Evolutionary conservation across 805 yeast genomes (phyloP).

Genomic region (Ogataea neopini): DNA sequence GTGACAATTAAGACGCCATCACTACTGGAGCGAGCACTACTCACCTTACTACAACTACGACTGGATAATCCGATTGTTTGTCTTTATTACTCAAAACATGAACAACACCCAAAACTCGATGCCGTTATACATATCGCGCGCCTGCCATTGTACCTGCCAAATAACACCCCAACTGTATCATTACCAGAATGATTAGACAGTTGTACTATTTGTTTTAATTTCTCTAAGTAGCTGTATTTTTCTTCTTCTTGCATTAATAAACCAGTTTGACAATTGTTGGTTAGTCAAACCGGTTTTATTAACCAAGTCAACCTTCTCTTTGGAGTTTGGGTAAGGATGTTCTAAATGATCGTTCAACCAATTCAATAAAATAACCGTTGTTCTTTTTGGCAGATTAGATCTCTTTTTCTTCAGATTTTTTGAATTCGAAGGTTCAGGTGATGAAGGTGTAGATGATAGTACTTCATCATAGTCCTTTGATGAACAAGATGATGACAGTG

Average conservation of each 20-base stretch:
- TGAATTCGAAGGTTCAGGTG: constrained; percentile 14
- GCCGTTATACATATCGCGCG: neutral
- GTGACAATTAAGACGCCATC: too few species aligned
- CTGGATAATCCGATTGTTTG: neutral
- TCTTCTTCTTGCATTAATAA: constrained; percentile 61
- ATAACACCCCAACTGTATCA: neutral
- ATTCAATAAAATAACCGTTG: constrained; percentile 50
- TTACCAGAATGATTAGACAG: constrained; percentile 14
- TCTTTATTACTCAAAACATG: neutral
- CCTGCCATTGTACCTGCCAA: constrained; percentile 1
- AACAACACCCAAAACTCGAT: too few species aligned
- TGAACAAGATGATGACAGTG: constrained; percentile 2
- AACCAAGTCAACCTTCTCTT: constrained; percentile 56
- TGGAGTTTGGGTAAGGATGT: constrained; percentile 61
- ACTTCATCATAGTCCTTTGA: constrained; percentile 16
- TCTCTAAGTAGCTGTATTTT: constrained; percentile 53
- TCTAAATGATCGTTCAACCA: constrained; percentile 58
- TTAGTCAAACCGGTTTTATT: constrained; percentile 55
- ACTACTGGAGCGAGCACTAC: too few species aligned
- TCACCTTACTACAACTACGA: too few species aligned
- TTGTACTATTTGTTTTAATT: constrained; percentile 29
- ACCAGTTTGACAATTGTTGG: constrained; percentile 63
- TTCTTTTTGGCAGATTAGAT: constrained; percentile 60
- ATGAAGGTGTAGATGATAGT: constrained; percentile 15
- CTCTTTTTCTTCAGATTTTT: constrained; percentile 36